A percentile compares a stretch with the other conserved stretches of the same genome.
Evolutionary conservation across 106 monocot species (phyloP).

Genomic region (Platanthera zijinensis): DNA sequence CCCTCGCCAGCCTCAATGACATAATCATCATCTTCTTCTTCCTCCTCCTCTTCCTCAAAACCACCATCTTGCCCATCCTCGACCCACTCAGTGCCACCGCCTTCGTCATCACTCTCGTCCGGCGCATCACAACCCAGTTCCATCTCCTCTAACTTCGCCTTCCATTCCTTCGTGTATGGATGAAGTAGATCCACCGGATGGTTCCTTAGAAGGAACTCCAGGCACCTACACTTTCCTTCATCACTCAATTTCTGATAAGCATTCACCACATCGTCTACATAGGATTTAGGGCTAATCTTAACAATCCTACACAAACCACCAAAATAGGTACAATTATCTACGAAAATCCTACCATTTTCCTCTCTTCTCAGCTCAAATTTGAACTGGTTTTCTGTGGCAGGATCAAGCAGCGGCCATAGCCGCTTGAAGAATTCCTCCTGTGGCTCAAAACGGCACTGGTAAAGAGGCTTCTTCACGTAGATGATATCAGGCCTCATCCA

Average conservation of each 20-base stretch:
- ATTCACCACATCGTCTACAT: conserved; percentile 90
- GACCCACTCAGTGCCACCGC: conserved; percentile 29
- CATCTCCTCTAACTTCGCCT: conserved; percentile 89
- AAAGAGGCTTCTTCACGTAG: conserved; percentile 77
- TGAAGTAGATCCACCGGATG: conserved; percentile 87
- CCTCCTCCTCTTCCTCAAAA: conserved; percentile 15
- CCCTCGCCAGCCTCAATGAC: conserved; percentile 28
- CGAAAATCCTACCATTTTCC: conserved; percentile 22
- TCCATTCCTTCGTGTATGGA: conserved; percentile 93
- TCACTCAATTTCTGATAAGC: conserved; percentile 78
- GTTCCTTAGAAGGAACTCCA: conserved; percentile 78
- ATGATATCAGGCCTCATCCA: conserved; percentile 90
- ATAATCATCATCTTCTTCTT: conserved; percentile 20
- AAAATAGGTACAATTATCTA: conserved; percentile 64
- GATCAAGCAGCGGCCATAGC: conserved; percentile 73
- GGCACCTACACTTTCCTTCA: conserved; percentile 55
- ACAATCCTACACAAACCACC: conserved; percentile 76
- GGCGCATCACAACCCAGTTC: conserved; percentile 90
- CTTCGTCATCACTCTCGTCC: conserved; percentile 55
- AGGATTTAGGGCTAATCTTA: conserved; percentile 62
- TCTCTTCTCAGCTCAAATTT: conserved; percentile 34
- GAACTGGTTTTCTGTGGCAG: conserved; percentile 56
- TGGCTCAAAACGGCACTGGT: conserved; percentile 92
- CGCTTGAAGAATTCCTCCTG: conserved; percentile 72
- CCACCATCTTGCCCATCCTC: conserved; percentile 57